Evolutionary conservation across 2,329 filamentous ascomycete genomes (phyloP).

Genomic region (Epichloe elymi): DNA sequence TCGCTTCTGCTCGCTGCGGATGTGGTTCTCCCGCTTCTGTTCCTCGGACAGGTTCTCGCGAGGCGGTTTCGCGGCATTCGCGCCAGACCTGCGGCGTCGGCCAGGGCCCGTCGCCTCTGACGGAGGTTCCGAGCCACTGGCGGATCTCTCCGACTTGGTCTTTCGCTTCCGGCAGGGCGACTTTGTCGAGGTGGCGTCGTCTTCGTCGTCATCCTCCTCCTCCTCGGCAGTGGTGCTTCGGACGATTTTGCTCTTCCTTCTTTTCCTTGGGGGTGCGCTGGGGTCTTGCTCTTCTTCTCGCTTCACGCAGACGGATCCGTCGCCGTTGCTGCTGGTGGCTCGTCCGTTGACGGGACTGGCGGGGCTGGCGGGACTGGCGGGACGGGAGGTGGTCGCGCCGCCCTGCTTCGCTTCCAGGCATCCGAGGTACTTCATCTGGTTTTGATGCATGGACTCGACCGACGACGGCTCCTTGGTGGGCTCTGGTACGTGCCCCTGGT

Average conservation of each 20-base stretch:
- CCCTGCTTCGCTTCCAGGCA: constrained; percentile 46
- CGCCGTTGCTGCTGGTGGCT: constrained; percentile 7
- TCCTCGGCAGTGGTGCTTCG: constrained; percentile 21
- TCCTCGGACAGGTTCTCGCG: constrained; percentile 67
- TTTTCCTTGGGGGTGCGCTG: constrained; percentile 34
- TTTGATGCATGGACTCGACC: constrained; percentile 40
- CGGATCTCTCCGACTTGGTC: constrained; percentile 27
- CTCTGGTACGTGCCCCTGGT: constrained; percentile 46
- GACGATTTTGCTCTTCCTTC: constrained; percentile 40
- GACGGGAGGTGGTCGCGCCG: constrained; percentile 46
- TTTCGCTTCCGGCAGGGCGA: constrained; percentile 32
- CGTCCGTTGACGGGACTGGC: constrained; percentile 31
- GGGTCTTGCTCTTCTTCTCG: constrained; percentile 21
- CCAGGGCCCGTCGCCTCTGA: constrained; percentile 23
- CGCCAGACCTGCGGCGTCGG: constrained; percentile 38
- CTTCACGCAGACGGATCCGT: constrained; percentile 14
- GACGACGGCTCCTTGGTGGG: constrained; percentile 46
- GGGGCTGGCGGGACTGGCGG: constrained; percentile 13
- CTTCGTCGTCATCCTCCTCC: constrained; percentile 22
- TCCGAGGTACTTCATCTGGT: constrained; percentile 41
- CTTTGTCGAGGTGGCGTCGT: constrained; percentile 23
- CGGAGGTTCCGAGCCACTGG: constrained; percentile 16
- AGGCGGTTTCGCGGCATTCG: constrained; percentile 28
- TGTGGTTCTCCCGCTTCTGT: constrained; percentile 77
- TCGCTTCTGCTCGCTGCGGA: constrained; percentile 76